Conservation (phyloP, 163 green algal genomes). For the Prototheca cutis region DNA sequence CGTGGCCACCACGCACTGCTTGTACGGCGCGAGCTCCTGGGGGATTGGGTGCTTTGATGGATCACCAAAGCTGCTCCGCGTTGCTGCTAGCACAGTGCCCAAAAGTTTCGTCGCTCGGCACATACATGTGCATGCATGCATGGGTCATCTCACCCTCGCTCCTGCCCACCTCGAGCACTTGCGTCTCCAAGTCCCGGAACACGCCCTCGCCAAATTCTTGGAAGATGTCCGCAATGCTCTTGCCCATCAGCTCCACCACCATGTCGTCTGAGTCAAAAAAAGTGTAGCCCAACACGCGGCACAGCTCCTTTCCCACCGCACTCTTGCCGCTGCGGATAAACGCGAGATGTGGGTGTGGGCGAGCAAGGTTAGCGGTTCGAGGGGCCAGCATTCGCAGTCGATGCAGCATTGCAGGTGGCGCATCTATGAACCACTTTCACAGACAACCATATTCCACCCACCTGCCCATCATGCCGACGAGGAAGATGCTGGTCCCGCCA, state of each 20-base stretch:
- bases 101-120: too few relatives aligned
- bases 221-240: conserved; percentile 74
- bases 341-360: too few relatives aligned
- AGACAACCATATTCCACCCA: neutral
- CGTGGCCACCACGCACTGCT: conserved; percentile 74
- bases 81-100: neutral
- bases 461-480: conserved; percentile 96
- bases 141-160: too few relatives aligned
- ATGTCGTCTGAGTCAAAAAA: conserved; percentile 79
- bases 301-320: conserved; percentile 76
- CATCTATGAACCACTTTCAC: too few relatives aligned
- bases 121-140: too few relatives aligned
- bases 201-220: conserved; percentile 70
- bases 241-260: conserved; percentile 44
- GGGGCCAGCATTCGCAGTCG: too few relatives aligned
- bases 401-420: too few relatives aligned
- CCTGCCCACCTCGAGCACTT: conserved; percentile 44
- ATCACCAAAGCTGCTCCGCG: too few relatives aligned
- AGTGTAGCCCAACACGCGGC: conserved; percentile 72
- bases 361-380: too few relatives aligned
- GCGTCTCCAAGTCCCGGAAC: conserved; percentile 72
- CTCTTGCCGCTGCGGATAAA: conserved; percentile 84
- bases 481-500: conserved; percentile 70
- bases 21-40: conserved; percentile 76
- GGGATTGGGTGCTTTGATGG: too few relatives aligned